Evolutionary conservation across 371 early-diverging fungal species (phyloP).

Genomic region (Lichtheimia corymbifera): DNA sequence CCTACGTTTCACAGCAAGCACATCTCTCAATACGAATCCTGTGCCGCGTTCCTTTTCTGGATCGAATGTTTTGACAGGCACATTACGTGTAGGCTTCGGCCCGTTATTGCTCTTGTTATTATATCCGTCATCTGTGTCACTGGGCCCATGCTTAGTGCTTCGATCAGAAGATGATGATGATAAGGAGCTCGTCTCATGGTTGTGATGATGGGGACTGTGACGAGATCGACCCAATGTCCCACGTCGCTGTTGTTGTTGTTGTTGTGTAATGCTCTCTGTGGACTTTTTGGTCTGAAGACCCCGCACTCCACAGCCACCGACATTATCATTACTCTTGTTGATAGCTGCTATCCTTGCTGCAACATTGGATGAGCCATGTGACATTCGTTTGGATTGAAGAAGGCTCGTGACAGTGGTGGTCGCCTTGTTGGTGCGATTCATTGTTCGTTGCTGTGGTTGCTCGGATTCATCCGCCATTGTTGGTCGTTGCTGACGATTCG

Average conservation of each 20-base stretch:
- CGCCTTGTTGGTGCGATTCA: background rate
- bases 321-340: background rate
- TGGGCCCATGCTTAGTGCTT: slow-evolving; percentile 5
- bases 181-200: slow-evolving; percentile 1
- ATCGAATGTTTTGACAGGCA: slow-evolving; percentile 9
- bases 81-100: no score
- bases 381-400: no score
- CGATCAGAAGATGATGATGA: slow-evolving; percentile 16
- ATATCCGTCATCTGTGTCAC: background rate
- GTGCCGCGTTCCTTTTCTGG: slow-evolving; percentile 4
- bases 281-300: slow-evolving; percentile 19
- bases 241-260: slow-evolving; percentile 1
- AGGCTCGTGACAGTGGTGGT: background rate
- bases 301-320: slow-evolving; percentile 1
- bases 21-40: slow-evolving; percentile 28
- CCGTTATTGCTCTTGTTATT: background rate
- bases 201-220: background rate
- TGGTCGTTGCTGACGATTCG: background rate
- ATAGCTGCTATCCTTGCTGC: background rate
- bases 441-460: background rate
- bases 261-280: slow-evolving; percentile 9
- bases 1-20: slow-evolving; percentile 31
- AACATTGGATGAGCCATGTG: no score
- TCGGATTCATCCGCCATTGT: slow-evolving; percentile 1
- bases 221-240: background rate